Evolutionary conservation across 192 early-diverging fungal species (phyloP), one percentile per base, ranked within the genome.

Genomic region (Backusella westeae): DNA sequence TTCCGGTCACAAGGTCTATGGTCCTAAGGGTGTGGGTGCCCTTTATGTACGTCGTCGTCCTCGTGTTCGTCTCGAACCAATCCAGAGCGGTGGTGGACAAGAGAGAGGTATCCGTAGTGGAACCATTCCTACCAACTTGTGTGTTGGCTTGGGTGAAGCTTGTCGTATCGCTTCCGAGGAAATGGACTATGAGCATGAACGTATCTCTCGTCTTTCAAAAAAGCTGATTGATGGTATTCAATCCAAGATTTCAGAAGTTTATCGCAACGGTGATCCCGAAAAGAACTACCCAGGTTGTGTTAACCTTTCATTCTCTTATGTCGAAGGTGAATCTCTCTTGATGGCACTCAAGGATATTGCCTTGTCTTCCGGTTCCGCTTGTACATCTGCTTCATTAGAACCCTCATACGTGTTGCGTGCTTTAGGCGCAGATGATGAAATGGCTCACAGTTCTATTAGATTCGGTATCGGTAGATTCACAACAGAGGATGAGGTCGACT

Each of bases 271-370:
- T 67, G 95, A 96, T 76, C 87, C 91, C 2, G 85, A 86, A 17
- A 79, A 88, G 32, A 86, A 88, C 17, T 99, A 96, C 78, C 93
- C 95, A 34, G 91, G 88, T 83, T 99, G 97, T 80, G 94, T 99
- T 69, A 99, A 99, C 78, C 87, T 99, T 52, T 96, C 95, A 15
- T 99, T 99, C 76, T 92, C 96, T 4, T 99, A 96, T 83, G 93
- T 99, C 19, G 97, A 99, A 85, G 97, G 97, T 59, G 97, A 99
- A 84, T 97, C 96, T 9, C 87, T 99, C 39, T 85, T 99, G 68
- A 99, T 99, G 97, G 97, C 97, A 0, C 88, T 99, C 7, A 99
- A 99, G 81, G 96, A 99, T 69, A 93, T 99, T 74, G 97, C 97
- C 2, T 87, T 99, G 44, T 96, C 94, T 5, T 97, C 96, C 23